These are phyloP conservation scores for Peziza echinospora DNA, from an alignment of 495 filamentous ascomycete genomes.

Conservation along the genomic window DNA sequence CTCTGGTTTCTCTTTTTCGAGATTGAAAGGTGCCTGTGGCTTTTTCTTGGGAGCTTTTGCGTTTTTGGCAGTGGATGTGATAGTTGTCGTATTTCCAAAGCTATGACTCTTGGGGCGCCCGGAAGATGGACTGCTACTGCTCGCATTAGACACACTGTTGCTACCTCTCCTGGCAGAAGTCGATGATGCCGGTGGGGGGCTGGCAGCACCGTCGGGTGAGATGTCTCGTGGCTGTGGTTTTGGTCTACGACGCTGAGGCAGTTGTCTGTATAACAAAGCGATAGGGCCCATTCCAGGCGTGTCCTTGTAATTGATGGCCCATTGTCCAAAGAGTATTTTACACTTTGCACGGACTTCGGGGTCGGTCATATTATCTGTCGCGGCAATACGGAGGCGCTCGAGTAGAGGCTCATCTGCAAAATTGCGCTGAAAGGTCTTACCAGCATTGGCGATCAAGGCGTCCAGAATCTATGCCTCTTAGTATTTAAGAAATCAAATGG, in stretches of 20 bases:
- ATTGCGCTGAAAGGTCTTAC: conserved; percentile 60
- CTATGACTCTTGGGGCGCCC: conserved; percentile 13
- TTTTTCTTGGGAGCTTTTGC: conserved; percentile 22
- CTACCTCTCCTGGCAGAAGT: conserved; percentile 4
- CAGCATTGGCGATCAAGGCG: conserved; percentile 84
- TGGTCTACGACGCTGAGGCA: conserved; percentile 44
- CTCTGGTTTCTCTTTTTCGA: conserved; percentile 68
- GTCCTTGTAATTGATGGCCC: conserved; percentile 64
- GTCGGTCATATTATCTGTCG: conserved; percentile 68
- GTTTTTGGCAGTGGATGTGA: conserved; percentile 24
- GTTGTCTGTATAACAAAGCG: conserved; percentile 56
- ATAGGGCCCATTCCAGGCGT: conserved; percentile 63
- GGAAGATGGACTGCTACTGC: conserved; percentile 17
- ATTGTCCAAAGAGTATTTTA: conserved; percentile 64
- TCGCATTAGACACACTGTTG: conserved; percentile 1
- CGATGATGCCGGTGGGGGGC: conserved; percentile 6
- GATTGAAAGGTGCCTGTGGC: conserved; percentile 39
- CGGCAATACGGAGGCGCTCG: conserved; percentile 73
- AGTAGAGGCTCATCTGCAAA: conserved; percentile 84
- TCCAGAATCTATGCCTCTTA: conserved; percentile 35
- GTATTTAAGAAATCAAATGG: too few species aligned
- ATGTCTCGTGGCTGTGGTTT: conserved; percentile 18
- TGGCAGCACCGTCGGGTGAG: neutral
- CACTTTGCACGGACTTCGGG: conserved; percentile 68
- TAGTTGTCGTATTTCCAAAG: conserved; percentile 26